A percentile compares a stretch with the other conserved stretches of the same genome.
Evolutionary conservation across 1,284 basidiomycete species (phyloP).

Genomic region (Cryptococcus hybrid): DNA sequence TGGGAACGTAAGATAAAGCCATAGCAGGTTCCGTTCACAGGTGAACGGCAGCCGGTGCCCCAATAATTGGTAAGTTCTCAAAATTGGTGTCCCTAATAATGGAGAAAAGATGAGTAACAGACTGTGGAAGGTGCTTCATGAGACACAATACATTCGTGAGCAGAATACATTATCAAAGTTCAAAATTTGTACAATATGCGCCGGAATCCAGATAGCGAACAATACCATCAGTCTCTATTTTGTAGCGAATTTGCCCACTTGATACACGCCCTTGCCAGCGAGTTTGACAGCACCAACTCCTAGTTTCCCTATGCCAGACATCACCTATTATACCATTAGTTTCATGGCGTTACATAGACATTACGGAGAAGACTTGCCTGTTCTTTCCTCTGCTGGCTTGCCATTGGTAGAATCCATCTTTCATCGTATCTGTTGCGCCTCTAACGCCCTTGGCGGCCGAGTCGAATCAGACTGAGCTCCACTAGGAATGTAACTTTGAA

Average conservation of each 20-base stretch:
- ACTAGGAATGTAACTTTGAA: conserved; percentile 19
- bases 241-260: conserved; percentile 27
- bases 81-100: no score
- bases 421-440: conserved; percentile 7
- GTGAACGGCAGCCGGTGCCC: no score
- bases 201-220: no score
- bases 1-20: no score
- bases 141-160: no score
- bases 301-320: conserved; percentile 19
- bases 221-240: conserved; percentile 5
- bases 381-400: conserved; percentile 23
- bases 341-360: neutral
- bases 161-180: no score
- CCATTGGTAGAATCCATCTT: conserved; percentile 21
- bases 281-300: conserved; percentile 26
- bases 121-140: no score
- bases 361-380: conserved; percentile 14
- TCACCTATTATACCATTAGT: conserved; percentile 11
- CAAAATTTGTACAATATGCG: no score
- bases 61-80: no score
- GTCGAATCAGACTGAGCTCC: conserved; percentile 10
- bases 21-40: no score
- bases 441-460: conserved; percentile 2
- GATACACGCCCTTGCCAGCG: conserved; percentile 21
- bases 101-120: no score